Conservation (phyloP, 108 stramenopile genomes). For the Nitzschia inconspicua region DNA sequence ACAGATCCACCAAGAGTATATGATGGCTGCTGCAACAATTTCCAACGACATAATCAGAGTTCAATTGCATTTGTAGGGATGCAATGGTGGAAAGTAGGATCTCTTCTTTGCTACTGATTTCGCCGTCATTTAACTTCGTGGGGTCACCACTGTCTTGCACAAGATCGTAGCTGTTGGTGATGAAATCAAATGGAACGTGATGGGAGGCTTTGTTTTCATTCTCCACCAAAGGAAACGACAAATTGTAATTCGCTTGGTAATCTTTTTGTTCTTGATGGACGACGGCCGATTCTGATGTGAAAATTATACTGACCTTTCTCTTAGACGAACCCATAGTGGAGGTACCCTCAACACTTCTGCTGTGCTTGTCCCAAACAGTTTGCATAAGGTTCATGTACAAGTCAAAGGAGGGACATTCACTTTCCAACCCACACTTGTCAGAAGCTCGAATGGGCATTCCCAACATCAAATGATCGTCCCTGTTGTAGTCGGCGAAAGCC, state of each 20-base stretch:
- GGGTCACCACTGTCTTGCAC: conserved; percentile 33
- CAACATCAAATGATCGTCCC: conserved; percentile 3
- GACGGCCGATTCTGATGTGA: conserved; percentile 35
- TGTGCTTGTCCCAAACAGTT: conserved; percentile 8
- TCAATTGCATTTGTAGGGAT: conserved; percentile 34
- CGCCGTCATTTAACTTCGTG: neutral
- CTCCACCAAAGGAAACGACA: no score
- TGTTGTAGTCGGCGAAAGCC: neutral
- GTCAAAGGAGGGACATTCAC: conserved; percentile 39
- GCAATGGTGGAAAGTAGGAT: conserved; percentile 38
- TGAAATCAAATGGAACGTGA: conserved; percentile 24
- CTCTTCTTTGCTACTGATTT: conserved; percentile 9
- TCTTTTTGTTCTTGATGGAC: conserved; percentile 14
- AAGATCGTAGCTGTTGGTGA: conserved; percentile 32
- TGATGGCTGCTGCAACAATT: conserved; percentile 55
- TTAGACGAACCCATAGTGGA: neutral
- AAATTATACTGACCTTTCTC: conserved; percentile 11
- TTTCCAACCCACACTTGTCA: conserved; percentile 44
- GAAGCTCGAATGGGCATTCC: conserved; percentile 49
- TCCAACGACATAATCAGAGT: conserved; percentile 24
- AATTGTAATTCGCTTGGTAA: conserved; percentile 7
- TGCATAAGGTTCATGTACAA: conserved; percentile 30
- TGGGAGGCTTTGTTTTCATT: no score
- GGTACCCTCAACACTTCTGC: neutral
- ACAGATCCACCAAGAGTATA: conserved; percentile 34